These are phyloP conservation scores for Patellifolia procumbens DNA, from an alignment of 179 eudicot genomes.

Conservation along the genomic window DNA sequence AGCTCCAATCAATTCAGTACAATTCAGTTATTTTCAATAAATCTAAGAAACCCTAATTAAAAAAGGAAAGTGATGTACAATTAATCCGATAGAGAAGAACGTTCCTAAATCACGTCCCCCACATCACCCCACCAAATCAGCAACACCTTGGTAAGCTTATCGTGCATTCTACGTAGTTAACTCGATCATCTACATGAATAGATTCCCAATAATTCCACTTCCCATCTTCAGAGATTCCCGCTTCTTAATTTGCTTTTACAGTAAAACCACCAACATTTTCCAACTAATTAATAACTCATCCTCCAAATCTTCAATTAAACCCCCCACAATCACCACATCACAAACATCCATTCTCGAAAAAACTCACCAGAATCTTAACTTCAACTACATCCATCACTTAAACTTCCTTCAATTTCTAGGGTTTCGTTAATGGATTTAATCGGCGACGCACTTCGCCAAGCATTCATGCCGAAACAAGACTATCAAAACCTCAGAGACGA, in stretches of 20 bases:
- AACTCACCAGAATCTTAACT: background rate
- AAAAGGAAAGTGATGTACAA: too few species aligned
- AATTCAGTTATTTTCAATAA: too few species aligned
- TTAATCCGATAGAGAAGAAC: too few species aligned
- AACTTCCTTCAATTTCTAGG: background rate
- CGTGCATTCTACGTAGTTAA: constrained; percentile 11
- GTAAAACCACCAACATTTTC: background rate
- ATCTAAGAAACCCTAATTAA: too few species aligned
- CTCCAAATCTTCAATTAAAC: background rate
- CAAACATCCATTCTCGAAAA: background rate
- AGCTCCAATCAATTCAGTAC: too few species aligned
- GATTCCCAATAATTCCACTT: background rate
- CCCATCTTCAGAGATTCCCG: background rate
- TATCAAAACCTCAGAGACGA: constrained; percentile 78
- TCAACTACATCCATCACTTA: background rate
- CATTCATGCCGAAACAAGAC: constrained; percentile 94
- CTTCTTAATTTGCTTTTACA: background rate
- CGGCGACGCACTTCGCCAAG: constrained; percentile 86
- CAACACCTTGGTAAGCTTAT: background rate
- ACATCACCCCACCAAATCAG: too few species aligned
- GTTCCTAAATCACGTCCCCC: too few species aligned
- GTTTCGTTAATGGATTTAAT: constrained; percentile 43
- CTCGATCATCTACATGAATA: background rate
- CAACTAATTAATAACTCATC: constrained; percentile 3
- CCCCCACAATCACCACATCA: background rate